Evolutionary conservation across 202 grass and related monocot species (phyloP).

Genomic region (Digitaria exilis): DNA sequence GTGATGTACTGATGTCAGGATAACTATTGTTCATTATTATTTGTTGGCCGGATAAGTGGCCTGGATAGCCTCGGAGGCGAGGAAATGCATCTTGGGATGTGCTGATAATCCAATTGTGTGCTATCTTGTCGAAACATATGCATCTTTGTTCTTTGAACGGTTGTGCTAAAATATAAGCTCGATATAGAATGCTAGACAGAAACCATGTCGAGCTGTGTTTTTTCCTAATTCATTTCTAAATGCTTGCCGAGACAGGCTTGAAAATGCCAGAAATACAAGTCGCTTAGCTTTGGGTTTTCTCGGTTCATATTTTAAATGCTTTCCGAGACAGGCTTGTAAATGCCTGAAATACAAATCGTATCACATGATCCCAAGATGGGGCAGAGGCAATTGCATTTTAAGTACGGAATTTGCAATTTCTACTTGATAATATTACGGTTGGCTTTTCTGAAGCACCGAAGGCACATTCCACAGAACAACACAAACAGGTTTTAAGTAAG

Average conservation of each 20-base stretch:
- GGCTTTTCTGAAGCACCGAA: too few species aligned
- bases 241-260: too few species aligned
- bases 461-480: neutral
- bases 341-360: neutral
- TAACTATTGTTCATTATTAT: constrained; percentile 36
- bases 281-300: neutral
- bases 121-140: neutral
- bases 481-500: neutral
- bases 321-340: neutral
- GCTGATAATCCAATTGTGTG: constrained; percentile 6
- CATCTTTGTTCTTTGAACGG: neutral
- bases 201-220: neutral
- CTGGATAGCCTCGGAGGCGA: constrained; percentile 3
- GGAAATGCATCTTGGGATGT: constrained; percentile 2
- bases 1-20: constrained; percentile 41
- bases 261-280: too few species aligned
- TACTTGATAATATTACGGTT: too few species aligned
- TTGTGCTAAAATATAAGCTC: neutral
- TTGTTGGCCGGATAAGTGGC: constrained; percentile 6
- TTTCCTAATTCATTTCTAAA: too few species aligned
- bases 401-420: too few species aligned
- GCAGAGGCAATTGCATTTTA: too few species aligned
- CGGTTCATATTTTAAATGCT: neutral
- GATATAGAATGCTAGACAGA: neutral
- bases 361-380: too few species aligned